Evolutionary conservation across 129 eudicot genomes (phyloP).

Genomic region (Calendula officinalis): DNA sequence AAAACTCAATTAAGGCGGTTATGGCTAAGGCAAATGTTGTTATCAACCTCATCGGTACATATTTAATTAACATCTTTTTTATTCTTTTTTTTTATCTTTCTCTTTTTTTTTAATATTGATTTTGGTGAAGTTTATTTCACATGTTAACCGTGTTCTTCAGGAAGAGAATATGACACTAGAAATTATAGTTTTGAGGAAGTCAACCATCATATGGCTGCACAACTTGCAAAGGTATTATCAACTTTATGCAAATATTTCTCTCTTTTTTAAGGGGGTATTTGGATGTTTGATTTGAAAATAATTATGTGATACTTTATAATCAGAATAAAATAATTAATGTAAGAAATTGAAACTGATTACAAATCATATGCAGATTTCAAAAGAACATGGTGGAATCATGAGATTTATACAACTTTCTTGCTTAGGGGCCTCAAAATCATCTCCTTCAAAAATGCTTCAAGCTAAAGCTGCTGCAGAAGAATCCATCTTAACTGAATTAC

Average conservation of each 20-base stretch:
- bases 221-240: conserved; percentile 63
- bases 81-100: neutral
- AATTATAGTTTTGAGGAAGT: conserved; percentile 89
- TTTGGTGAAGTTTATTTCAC: conserved; percentile 1
- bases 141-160: conserved; percentile 35
- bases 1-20: conserved; percentile 87
- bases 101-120: too few relatives aligned
- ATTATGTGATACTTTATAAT: neutral
- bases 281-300: neutral
- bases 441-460: conserved; percentile 72
- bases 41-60: conserved; percentile 87
- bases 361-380: conserved; percentile 56
- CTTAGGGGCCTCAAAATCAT: conserved; percentile 76
- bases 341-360: conserved; percentile 1
- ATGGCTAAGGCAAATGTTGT: conserved; percentile 99
- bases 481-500: conserved; percentile 57
- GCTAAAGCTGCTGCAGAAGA: conserved; percentile 92
- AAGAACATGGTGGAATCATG: conserved; percentile 96
- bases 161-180: conserved; percentile 88
- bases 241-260: conserved; percentile 6
- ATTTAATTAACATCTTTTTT: conserved; percentile 4
- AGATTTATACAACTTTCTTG: conserved; percentile 83
- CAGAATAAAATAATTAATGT: neutral
- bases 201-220: conserved; percentile 88
- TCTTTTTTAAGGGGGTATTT: neutral